Percentiles rank a stretch among this genome's conserved stretches.
These are phyloP conservation scores for Ustilago xerochloae DNA, from an alignment of 1,284 basidiomycete species.

Conservation along the genomic window DNA sequence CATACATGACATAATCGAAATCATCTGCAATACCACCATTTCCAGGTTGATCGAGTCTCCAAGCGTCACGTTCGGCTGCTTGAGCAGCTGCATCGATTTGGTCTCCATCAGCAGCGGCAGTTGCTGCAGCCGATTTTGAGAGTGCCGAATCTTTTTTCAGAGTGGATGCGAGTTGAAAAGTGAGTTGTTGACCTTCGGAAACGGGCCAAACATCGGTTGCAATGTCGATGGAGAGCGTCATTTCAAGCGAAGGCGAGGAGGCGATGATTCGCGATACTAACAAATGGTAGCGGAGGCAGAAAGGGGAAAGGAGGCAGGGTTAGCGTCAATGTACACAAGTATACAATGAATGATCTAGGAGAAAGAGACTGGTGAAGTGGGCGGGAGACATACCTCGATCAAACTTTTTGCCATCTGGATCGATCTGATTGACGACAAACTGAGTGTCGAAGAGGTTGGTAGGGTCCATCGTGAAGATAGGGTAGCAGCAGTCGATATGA, in stretches of 20 bases:
- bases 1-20: slow-evolving; percentile 99
- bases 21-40: slow-evolving; percentile 89
- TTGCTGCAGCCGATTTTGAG: too few species aligned
- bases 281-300: slow-evolving; percentile 70
- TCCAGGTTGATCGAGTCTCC: slow-evolving; percentile 89
- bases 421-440: slow-evolving; percentile 64
- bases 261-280: slow-evolving; percentile 62
- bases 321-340: not conserved
- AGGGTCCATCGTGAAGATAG: slow-evolving; percentile 51
- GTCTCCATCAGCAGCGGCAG: slow-evolving; percentile 51
- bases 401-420: slow-evolving; percentile 87
- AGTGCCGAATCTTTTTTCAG: slow-evolving; percentile 72
- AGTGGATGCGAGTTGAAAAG: slow-evolving; percentile 80
- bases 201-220: slow-evolving; percentile 68
- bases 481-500: not conserved
- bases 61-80: slow-evolving; percentile 75
- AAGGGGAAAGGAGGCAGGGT: slow-evolving; percentile 70
- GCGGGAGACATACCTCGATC: slow-evolving; percentile 79
- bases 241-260: slow-evolving; percentile 74
- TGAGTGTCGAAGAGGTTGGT: slow-evolving; percentile 67
- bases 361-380: not conserved
- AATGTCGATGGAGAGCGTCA: slow-evolving; percentile 80
- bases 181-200: slow-evolving; percentile 77
- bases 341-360: not conserved
- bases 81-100: slow-evolving; percentile 44